Evolutionary conservation across 345 rosid genomes (phyloP), one percentile per base, ranked within the genome.

Genomic region (Erodium maritimum): DNA sequence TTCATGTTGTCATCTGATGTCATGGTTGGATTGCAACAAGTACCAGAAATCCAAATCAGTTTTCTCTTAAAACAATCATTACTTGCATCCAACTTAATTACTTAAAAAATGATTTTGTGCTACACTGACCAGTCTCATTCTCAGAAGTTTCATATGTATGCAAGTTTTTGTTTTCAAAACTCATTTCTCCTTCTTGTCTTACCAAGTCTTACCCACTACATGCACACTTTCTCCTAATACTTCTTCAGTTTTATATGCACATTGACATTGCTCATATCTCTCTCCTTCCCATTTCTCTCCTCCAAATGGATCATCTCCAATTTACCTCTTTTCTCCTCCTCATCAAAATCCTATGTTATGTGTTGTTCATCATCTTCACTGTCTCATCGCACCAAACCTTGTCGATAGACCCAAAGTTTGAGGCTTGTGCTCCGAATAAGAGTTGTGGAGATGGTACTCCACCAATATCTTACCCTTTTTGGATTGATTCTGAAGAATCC

Each of bases 401-500:
- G 22, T 77, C 37, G 8, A 29, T 21, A 2, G 72, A 75, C 67
- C 65, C 73, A 6, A 70, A 71, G 63, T 86, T 69, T 58, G 53
- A 67, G 45, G 74, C 79, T 17, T 86, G 86, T 69, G 72, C 22
- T 52, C 86, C 86, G n/a, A n/a, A n/a, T 0, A 65, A 23, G 64
- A 55, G 67, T 14, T 80, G 89, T 19, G 85, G 86, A 54, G 51
- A 37, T 54, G 82, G 80, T 57, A 79, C 77, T 23, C 48, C 48
- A 10, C 14, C 6, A 5, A 14, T 8, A 76, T 86, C 56, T 71
- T 77, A 69, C 69, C 84, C 84, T 23, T 82, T 88, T 59, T 74
- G 79, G 69, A 46, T 82, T 52, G 22, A 64, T n/a, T 55, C 16
- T 13, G 52, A 82, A 50, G 55, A 69, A 37, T 24, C 79, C 37